Conservation (phyloP, 306 rosid species). For the Malus asiatica region DNA sequence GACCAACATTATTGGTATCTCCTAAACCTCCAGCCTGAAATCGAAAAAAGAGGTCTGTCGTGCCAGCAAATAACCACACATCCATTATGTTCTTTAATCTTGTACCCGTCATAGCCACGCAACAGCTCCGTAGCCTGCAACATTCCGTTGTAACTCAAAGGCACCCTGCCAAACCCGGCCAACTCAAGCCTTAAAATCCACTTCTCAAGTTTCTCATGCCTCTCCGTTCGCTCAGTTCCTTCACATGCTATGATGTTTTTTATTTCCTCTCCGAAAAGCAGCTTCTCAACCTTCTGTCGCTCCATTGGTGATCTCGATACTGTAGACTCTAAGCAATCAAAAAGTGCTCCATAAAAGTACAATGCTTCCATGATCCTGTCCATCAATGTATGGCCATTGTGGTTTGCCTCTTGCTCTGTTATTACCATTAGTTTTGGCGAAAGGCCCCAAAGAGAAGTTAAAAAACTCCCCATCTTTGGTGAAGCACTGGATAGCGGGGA, state of each 20-base stretch:
- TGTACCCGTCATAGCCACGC: constrained; percentile 49
- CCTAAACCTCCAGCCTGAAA: constrained; percentile 61
- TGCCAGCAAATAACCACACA: constrained; percentile 57
- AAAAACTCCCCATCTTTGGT: constrained; percentile 62
- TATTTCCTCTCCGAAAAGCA: constrained; percentile 70
- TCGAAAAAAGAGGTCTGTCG: constrained; percentile 52
- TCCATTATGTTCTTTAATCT: constrained; percentile 40
- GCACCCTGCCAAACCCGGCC: constrained; percentile 55
- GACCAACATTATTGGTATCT: constrained; percentile 26
- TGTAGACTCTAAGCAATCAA: constrained; percentile 75
- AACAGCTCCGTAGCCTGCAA: constrained; percentile 43
- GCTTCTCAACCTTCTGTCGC: constrained; percentile 60
- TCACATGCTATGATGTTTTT: constrained; percentile 79
- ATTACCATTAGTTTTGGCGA: constrained; percentile 63
- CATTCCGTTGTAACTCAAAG: constrained; percentile 46
- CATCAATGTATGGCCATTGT: constrained; percentile 50
- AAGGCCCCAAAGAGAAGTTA: constrained; percentile 42
- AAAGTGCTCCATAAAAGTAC: constrained; percentile 58
- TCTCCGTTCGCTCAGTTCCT: constrained; percentile 61
- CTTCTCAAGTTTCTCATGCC: constrained; percentile 73
- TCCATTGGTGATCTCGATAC: constrained; percentile 47
- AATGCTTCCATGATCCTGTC: constrained; percentile 60
- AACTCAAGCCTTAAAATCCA: constrained; percentile 59
- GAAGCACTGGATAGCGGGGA: constrained; percentile 63
- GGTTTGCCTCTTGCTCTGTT: constrained; percentile 88